Evolutionary conservation across 2,329 filamentous ascomycete species (phyloP), one percentile per base, ranked within the genome.

Genomic region (Claviceps quebecensis): DNA sequence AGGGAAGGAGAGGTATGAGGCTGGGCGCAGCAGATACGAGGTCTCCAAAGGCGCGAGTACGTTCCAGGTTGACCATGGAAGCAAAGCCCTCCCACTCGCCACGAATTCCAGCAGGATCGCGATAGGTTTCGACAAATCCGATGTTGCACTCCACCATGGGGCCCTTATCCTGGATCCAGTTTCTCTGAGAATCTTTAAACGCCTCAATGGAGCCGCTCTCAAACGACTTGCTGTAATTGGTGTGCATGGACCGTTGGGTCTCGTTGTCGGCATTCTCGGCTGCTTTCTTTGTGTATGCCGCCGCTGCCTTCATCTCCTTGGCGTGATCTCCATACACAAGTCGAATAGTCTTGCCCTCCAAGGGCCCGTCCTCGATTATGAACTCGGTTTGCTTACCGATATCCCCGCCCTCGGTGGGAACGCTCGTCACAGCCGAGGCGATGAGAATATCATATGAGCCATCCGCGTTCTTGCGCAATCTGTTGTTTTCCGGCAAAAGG

Each of bases 1-100:
- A 98, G 0, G 93, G 93, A 14, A 98, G 72, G 55, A 94, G 81
- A 6, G 89, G 87, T 49, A 98, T 96, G 63, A 95, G 83, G 45
- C 74, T 73, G 11, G 89, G 85, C 0, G 93, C 90, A 26, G 83
- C 83, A 19, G 83, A 76, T 4, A 97, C 93, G 1, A 97, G 78
- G 58, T 86, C 84, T 7, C 84, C 85, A 63, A 97, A 97, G 1
- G 90, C 87, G 53, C 78, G 79, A 1, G 91, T 98, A 19, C 91
- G 83, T 65, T 96, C 91, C 62, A 91, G 75, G 68, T 97, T 97
- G 45, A 97, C 84, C 67, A 87, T 78, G 45, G 85, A 84, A 45
- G 85, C 86, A 62, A 93, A 89, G 2, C 87, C 87, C 67, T 93
- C 86, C 83, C 86, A 94, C 64, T 93, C 87, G 54, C 84, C 86